Base-by-base conservation (phyloP, 352 stramenopile genomes). In the Phytopythium delawarense region DNA sequence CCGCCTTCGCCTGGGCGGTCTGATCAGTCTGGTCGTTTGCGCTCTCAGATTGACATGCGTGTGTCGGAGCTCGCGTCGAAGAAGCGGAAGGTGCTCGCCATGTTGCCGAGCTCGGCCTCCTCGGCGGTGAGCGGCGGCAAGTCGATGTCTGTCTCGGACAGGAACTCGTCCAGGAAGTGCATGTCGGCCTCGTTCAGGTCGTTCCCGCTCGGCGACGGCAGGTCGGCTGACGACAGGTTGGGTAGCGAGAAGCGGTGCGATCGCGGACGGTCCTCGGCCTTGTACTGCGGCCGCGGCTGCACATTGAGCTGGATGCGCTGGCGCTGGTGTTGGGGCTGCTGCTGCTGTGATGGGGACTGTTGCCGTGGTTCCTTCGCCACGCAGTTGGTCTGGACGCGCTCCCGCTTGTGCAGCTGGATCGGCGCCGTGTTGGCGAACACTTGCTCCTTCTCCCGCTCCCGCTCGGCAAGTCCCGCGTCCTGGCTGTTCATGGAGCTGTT, bases 151-250 rank as follows among this genome's bases (percentile, higher is more conserved):
- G 64, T 51, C 44, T 74, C 64, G 35, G 57, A 54, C 1, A 74
- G 53, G 23, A 74, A 74, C 44, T 74, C 64, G 46, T 71, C 61
- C 40, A 74, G 46, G 16, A 74, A 61, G 21, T 66, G 52, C 53
- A 66, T 52, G 34, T 66, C 61, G 12, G 35, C 56, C 15, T 57
- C 60, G 30, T 69, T 52, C 32, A 74, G 25, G 9, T 64, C 67
- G 25, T 62, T 54, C 30, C 61, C 57, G 11, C 40, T 60, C 4
- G 45, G 48, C 21, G 37, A 52, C 7, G 51, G 15, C 12, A 35
- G 35, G 32, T 51, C 37, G 4, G 28, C 30, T 7, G 55, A 21
- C 35, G 52, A 58, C 11, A 71, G 49, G n/a, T 71, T 54, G 0
- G 64, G 64, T 6, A 74, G 46, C 2, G 64, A 74, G 6, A 61